A percentile compares a stretch with the other conserved stretches of the same genome.
These are phyloP conservation scores for Excoecaria agallocha DNA, from an alignment of 345 rosid genomes.

Conservation along the genomic window DNA sequence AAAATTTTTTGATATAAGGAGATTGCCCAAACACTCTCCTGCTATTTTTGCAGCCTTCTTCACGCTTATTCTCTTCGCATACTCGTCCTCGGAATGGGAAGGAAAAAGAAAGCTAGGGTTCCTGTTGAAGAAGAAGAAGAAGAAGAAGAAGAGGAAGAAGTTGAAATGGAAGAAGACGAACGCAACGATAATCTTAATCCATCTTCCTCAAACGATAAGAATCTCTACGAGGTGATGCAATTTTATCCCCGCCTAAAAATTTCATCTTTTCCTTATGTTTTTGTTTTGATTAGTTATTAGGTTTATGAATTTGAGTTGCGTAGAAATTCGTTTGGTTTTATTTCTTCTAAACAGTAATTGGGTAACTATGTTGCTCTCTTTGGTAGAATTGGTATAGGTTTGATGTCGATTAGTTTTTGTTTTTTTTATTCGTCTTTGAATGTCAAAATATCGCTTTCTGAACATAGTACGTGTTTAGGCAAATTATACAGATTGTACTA, in stretches of 20 bases:
- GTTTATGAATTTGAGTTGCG: neutral
- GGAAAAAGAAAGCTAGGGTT: slow-evolving; percentile 55
- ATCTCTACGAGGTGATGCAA: slow-evolving; percentile 55
- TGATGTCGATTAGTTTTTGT: too few species aligned
- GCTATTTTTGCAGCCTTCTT: neutral
- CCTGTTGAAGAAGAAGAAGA: slow-evolving; percentile 35
- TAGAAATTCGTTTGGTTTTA: neutral
- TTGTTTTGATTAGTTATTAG: neutral
- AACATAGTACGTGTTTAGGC: neutral
- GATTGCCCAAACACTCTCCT: neutral
- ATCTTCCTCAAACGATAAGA: slow-evolving; percentile 31
- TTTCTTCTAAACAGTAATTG: neutral
- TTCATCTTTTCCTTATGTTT: neutral
- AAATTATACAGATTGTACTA: too few species aligned
- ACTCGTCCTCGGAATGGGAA: slow-evolving; percentile 42
- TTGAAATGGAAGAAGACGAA: slow-evolving; percentile 33
- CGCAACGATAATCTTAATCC: slow-evolving; percentile 22
- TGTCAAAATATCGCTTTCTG: neutral
- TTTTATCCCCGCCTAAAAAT: neutral
- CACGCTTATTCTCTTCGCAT: neutral
- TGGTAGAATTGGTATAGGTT: neutral
- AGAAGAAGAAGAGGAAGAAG: slow-evolving; percentile 32
- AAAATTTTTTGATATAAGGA: neutral
- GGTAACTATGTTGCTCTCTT: neutral
- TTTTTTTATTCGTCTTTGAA: too few species aligned